Evolutionary conservation across 2,329 filamentous ascomycete species (phyloP), one percentile per base, ranked within the genome.

Genomic region (Apiospora marii): DNA sequence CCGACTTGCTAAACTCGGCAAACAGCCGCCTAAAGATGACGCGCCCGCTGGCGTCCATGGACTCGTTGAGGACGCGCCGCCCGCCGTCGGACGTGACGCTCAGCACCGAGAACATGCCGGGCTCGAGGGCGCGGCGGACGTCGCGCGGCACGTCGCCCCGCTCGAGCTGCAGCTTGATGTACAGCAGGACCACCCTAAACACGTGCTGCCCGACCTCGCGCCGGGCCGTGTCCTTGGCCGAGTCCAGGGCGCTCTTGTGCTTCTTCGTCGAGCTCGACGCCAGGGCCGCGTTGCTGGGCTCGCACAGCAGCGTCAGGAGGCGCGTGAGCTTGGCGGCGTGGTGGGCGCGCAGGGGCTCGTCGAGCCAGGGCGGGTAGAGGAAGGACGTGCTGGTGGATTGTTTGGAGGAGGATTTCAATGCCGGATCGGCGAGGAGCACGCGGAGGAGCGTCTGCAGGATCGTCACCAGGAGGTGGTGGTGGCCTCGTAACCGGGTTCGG

Each of bases 81-180:
- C 84, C 84, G 72, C 89, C 89, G 5, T 85, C 83, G 2, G 87
- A 84, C 48, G 89, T 91, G 68, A 91, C 87, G 74, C 89, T 85
- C 72, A 92, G 85, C 6, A 92, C 84, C 0, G 89, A 85, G 78
- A 89, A 90, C 76, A 91, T 80, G 0, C 88, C 90, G 7, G 87
- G 85, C 78, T 90, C 86, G 64, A 92, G 83, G 70, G 85, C 87
- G 78, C 89, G 88, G 48, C 88, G 83, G 30, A 91, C 83, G 12
- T 81, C 82, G 16, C 85, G 84, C 13, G 86, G 80, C 71, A 92
- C 77, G 46, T 84, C 83, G 70, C 83, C 77, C 43, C 84, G 83
- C 77, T 91, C 89, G 7, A 92, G 85, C 80, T 91, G 90, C 74
- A 91, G 82, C 81, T 87, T 88, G 74, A 92, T 84, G 77, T 91